Evolutionary conservation across 345 rosid genomes (phyloP), one percentile per base, ranked within the genome.

Genomic region (Kandelia obovata): DNA sequence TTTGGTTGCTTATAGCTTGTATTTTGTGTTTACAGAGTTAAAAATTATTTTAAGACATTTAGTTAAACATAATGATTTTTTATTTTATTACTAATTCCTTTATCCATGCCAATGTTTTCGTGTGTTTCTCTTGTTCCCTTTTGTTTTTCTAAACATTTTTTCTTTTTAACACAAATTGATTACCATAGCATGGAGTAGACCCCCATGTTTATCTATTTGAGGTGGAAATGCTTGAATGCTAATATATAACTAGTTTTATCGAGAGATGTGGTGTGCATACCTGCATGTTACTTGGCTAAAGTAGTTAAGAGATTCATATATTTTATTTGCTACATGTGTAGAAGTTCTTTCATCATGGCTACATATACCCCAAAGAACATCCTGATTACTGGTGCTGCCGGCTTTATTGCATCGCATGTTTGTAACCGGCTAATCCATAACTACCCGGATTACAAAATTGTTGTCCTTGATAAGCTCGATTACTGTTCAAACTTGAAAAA

Each of bases 381-480:
- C 73, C 93, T 90, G 16, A 90, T 90, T 27, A 90, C 96, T n/a
- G 96, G 96, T 52, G 96, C 96, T 30, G 93, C 96, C 69, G 93
- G 96, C 66, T 90, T 90, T 83, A 88, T 90, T 7, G 96, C 96
- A 21, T 90, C 91, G 46, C 96, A 88, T 82, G 96, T 90, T 20
- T 89, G 91, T 55, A 90, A 83, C 74, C 77, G 94, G 39, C 92
- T 92, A 67, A 72, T 87, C 25, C 80, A 90, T 1, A 89, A 71
- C 85, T 85, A 92, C 59, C 94, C 96, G 3, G 85, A 84, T 46
- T 92, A 92, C 88, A 92, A 92, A 61, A 87, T 92, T 6, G 97
- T 88, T 43, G 96, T 92, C 15, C 87, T 92, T 10, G 96, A 92
- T 84, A 92, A 92, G 72, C 96, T 89, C 34, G 96, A 92, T 72